phyloP scores from a whole-genome alignment of 345 rosid genomes.

The Carallia pectinifolia region DNA sequence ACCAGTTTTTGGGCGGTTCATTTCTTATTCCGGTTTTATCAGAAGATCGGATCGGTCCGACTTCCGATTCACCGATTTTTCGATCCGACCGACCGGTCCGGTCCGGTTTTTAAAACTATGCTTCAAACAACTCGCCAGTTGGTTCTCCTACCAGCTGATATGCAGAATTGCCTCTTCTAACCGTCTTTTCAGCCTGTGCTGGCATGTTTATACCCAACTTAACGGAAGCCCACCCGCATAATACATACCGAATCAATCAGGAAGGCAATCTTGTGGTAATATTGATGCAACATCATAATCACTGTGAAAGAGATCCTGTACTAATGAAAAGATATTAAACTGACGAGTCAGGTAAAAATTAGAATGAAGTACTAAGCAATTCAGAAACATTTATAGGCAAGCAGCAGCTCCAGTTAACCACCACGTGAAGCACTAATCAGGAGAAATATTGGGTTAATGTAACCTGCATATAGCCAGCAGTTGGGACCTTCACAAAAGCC shows the following conservation, averaged over 20 bases:
- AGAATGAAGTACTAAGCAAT: not conserved
- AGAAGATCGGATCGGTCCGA: no score
- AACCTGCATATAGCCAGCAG: no score
- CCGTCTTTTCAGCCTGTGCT: slow-evolving; percentile 72
- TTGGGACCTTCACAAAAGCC: not conserved
- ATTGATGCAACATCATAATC: no score
- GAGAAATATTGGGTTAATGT: no score
- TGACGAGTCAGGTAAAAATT: not conserved
- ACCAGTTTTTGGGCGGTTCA: no score
- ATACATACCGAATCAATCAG: slow-evolving; percentile 14
- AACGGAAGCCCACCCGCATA: slow-evolving; percentile 61
- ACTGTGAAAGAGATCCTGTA: no score
- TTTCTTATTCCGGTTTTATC: no score
- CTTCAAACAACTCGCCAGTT: slow-evolving; percentile 67
- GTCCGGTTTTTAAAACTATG: no score
- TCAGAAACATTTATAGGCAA: not conserved
- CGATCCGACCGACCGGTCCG: no score
- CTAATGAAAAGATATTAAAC: not conserved
- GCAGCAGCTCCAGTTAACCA: not conserved
- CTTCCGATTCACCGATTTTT: no score
- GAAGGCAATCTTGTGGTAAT: not conserved
- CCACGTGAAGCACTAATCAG: not conserved
- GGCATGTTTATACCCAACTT: slow-evolving; percentile 76
- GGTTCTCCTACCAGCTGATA: slow-evolving; percentile 82
- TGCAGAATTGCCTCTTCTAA: slow-evolving; percentile 63